Conservation (phyloP, 2,329 filamentous ascomycete genomes). For the Microsporum audouinii region DNA sequence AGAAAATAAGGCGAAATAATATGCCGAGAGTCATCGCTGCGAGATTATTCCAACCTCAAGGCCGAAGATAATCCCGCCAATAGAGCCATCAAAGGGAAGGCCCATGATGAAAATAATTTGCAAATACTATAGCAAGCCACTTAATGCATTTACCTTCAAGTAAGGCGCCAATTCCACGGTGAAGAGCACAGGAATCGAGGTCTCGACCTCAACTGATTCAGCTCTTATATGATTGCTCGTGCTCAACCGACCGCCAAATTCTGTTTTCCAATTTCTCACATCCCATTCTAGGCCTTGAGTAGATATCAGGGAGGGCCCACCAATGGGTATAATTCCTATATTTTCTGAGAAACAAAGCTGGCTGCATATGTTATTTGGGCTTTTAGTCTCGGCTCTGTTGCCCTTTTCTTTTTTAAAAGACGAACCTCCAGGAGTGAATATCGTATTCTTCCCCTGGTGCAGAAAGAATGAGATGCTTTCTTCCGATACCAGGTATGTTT, state of each 20-base stretch:
- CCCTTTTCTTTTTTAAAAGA: not conserved
- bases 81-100: too few species aligned
- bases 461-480: conserved; percentile 74
- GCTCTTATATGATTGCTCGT: conserved; percentile 68
- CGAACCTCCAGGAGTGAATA: conserved; percentile 47
- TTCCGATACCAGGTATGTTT: conserved; percentile 69
- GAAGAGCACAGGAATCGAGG: conserved; percentile 57
- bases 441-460: conserved; percentile 53
- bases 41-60: too few species aligned
- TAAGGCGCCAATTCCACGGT: conserved; percentile 52
- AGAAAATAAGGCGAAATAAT: too few species aligned
- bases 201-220: conserved; percentile 49
- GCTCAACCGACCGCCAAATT: conserved; percentile 61
- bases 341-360: conserved; percentile 55
- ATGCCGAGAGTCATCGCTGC: too few species aligned
- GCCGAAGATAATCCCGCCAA: too few species aligned
- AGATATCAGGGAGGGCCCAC: conserved; percentile 64
- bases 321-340: conserved; percentile 75
- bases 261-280: conserved; percentile 66
- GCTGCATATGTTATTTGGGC: not conserved
- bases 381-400: not conserved
- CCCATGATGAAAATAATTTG: too few species aligned
- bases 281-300: conserved; percentile 85
- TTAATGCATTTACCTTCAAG: conserved; percentile 20
- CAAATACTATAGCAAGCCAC: not conserved